These are phyloP conservation scores for Passalora sequoiae DNA, from an alignment of 2,329 filamentous ascomycete species.

Conservation along the genomic window DNA sequence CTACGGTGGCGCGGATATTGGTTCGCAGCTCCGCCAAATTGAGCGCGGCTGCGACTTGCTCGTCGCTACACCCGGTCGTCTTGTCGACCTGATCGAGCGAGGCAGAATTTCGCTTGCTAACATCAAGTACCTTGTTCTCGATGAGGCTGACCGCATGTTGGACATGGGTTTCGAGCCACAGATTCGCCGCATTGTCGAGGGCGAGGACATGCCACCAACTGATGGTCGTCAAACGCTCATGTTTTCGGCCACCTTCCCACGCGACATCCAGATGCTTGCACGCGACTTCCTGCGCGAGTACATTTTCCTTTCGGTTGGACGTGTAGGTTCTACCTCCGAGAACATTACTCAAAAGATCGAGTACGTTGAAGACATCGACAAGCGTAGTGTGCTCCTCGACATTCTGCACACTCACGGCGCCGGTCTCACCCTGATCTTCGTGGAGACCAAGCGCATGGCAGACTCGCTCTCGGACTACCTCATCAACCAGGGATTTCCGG, in stretches of 20 bases:
- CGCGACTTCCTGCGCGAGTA: slow-evolving; percentile 99
- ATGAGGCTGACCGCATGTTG: slow-evolving; percentile 99
- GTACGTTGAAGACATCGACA: slow-evolving; percentile 94
- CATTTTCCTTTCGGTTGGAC: slow-evolving; percentile 96
- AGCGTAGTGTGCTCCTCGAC: slow-evolving; percentile 94
- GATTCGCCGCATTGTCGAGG: slow-evolving; percentile 96
- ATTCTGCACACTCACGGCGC: slow-evolving; percentile 91
- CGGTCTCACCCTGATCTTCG: slow-evolving; percentile 92
- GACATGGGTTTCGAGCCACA: slow-evolving; percentile 99
- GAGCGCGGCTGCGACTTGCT: slow-evolving; percentile 96
- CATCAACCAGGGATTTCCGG: slow-evolving; percentile 97
- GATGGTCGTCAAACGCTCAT: slow-evolving; percentile 92
- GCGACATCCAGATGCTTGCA: slow-evolving; percentile 98
- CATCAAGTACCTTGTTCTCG: slow-evolving; percentile 98
- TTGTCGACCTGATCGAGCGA: slow-evolving; percentile 97
- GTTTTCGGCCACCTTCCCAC: slow-evolving; percentile 99
- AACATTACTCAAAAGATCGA: slow-evolving; percentile 99
- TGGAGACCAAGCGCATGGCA: slow-evolving; percentile 99
- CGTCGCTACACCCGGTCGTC: slow-evolving; percentile 92
- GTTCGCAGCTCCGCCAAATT: slow-evolving; percentile 94
- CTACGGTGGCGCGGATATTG: slow-evolving; percentile 98
- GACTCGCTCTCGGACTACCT: slow-evolving; percentile 96
- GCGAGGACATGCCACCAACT: slow-evolving; percentile 91
- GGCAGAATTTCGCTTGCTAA: slow-evolving; percentile 95
- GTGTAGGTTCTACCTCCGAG: slow-evolving; percentile 98